These are phyloP conservation scores for Vaccinium corymbosum DNA, from an alignment of 148 eudicot species.

Conservation along the genomic window DNA sequence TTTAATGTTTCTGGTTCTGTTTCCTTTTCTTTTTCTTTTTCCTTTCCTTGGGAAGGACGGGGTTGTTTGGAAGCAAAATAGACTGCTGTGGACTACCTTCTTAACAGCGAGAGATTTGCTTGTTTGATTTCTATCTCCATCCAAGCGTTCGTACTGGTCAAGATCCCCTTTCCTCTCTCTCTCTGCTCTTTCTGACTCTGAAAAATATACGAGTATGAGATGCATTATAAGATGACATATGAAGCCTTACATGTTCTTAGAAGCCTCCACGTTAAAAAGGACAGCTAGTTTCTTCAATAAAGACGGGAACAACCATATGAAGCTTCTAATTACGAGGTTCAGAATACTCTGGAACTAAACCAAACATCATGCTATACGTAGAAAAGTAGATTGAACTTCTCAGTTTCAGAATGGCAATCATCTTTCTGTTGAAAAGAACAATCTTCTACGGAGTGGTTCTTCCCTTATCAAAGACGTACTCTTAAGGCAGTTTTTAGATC, in stretches of 20 bases:
- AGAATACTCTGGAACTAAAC: conserved; percentile 3
- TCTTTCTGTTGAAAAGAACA: neutral
- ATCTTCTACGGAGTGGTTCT: neutral
- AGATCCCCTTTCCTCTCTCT: conserved; percentile 99
- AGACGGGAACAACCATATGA: conserved; percentile 2
- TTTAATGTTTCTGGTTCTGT: too few species aligned
- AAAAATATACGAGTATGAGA: conserved; percentile 18
- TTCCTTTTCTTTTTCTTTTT: neutral
- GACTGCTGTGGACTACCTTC: conserved; percentile 48
- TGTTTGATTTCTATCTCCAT: conserved; percentile 89
- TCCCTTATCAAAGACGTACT: neutral
- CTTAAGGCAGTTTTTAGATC: conserved; percentile 5
- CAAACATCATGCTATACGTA: neutral
- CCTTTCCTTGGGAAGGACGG: neutral
- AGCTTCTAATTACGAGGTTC: conserved; percentile 4
- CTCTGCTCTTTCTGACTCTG: conserved; percentile 87
- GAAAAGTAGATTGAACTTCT: neutral
- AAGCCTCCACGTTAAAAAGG: conserved; percentile 3
- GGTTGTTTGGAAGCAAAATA: neutral
- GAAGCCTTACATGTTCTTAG: neutral
- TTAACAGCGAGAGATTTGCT: conserved; percentile 71
- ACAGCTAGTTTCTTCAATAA: conserved; percentile 6
- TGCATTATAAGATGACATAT: neutral
- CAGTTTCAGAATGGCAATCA: neutral
- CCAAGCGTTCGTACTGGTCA: conserved; percentile 88